A percentile compares a stretch with the other conserved stretches of the same genome.
phyloP scores from a whole-genome alignment of 495 filamentous ascomycete species.

The Neurospora sp. region DNA sequence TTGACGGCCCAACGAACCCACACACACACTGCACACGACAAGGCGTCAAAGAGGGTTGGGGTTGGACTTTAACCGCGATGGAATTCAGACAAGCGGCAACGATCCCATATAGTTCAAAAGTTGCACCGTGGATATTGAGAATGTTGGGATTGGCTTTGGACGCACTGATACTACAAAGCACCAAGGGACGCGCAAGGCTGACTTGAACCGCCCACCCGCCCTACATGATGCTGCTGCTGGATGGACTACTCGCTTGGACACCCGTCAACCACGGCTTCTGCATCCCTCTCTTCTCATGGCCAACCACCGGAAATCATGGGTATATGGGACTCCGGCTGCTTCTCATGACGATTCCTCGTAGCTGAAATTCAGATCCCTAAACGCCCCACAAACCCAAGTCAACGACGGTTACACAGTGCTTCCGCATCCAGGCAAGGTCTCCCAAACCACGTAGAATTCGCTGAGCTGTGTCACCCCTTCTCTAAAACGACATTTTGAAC shows the following conservation, averaged over 20 bases:
- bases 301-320: background rate
- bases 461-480: background rate
- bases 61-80: background rate
- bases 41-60: background rate
- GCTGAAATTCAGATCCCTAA: background rate
- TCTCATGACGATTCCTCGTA: background rate
- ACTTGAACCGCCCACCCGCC: background rate
- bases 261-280: background rate
- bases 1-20: background rate
- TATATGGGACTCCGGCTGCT: background rate
- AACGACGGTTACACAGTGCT: background rate
- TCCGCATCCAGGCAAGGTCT: background rate
- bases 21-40: background rate
- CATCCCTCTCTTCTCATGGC: background rate
- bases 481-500: constrained; percentile 4
- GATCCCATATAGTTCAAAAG: background rate
- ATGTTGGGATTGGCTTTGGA: background rate
- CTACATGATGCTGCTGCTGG: background rate
- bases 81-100: background rate
- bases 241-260: background rate
- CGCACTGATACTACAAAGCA: background rate
- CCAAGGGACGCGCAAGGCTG: background rate
- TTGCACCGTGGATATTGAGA: background rate
- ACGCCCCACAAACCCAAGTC: background rate
- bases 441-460: constrained; percentile 3